Base-by-base conservation (phyloP, 2,329 filamentous ascomycete genomes). In the Aspergillus vadensis region DNA sequence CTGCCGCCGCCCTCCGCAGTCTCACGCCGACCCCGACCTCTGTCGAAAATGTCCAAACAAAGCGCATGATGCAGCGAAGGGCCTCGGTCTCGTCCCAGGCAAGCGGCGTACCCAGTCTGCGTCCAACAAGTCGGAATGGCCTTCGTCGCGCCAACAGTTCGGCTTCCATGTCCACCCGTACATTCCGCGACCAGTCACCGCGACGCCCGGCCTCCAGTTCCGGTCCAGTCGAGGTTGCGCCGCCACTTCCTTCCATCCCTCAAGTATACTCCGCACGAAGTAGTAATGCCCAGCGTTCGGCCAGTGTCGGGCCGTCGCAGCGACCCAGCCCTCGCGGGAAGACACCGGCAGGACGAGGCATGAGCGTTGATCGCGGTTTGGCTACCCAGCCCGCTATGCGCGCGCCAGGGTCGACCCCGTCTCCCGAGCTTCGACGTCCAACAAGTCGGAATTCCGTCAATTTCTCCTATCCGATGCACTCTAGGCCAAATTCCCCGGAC, bases 141-240 rank as follows among this genome's bases (percentile, higher is more conserved):
- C 79, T 93, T 62, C 83, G 88, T 63, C 83, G 91, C 69, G 82
- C 84, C 39, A 84, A 82, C 58, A 96, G 93, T 77, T 85, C 85
- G 27, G 85, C 87, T 21, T 97, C 92, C 53, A 96, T 98, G 93
- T 89, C 86, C 30, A 91, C 94, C 74, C 86, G 94, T 60, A 93
- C 92, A 0, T 97, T 97, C 76, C 87, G 93, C 67, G 90, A 89
- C 12, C 87, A 88, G 3, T 96, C 88, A 4, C 91, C 83, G 62
- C 71, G 69, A 58, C 76, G 76, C 38, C 72, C 76, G 30, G 69
- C 72, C 47, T 75, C 81, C 74, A 77, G 76, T 72, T 81, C 82
- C 58, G 72, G 76, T 59, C 75, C 75, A 48, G 72, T 75, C 73
- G 74, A 78, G 53, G 79, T 85, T 68, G 82, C 85, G 55, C 91